A percentile compares a stretch with the other conserved stretches of the same genome.
Conservation (phyloP, 208 protist genomes). For the Trypanosoma rangeli region DNA sequence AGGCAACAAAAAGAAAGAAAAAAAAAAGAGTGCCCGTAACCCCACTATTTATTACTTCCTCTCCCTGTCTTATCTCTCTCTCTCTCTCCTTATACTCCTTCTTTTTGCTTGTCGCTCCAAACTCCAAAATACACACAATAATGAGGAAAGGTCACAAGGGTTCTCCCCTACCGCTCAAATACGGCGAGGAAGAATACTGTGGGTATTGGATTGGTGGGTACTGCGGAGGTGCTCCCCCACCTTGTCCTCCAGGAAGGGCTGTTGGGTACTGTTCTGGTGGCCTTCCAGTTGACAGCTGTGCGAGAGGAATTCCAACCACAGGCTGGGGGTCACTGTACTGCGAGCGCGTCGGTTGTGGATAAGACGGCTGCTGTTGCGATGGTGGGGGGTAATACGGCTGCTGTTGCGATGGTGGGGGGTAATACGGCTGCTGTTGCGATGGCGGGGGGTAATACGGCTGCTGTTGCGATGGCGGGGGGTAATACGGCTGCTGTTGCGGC, state of each 20-base stretch:
- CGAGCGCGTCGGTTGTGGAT: neutral
- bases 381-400: neutral
- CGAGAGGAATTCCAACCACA: slow-evolving; percentile 17
- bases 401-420: neutral
- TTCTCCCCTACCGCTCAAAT: neutral
- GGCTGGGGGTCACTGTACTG: neutral
- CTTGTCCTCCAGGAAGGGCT: slow-evolving; percentile 13
- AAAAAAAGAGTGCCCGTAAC: too few species aligned
- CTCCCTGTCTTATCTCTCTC: neutral
- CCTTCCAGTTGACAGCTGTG: neutral
- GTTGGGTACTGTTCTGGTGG: slow-evolving; percentile 18
- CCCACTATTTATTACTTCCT: neutral
- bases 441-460: slow-evolving; percentile 19
- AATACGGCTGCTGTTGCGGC: neutral
- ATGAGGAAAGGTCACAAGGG: neutral
- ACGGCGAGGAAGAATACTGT: neutral
- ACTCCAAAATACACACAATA: neutral
- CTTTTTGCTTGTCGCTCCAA: neutral
- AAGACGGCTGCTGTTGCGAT: slow-evolving; percentile 3
- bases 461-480: slow-evolving; percentile 25
- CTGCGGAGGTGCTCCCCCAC: slow-evolving; percentile 1
- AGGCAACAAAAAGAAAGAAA: too few species aligned
- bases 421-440: neutral
- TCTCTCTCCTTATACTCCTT: neutral
- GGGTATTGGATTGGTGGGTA: slow-evolving; percentile 17